Evolutionary conservation across 2,329 filamentous ascomycete genomes (phyloP), one percentile per base, ranked within the genome.

Genomic region (Cladosporium sp.): DNA sequence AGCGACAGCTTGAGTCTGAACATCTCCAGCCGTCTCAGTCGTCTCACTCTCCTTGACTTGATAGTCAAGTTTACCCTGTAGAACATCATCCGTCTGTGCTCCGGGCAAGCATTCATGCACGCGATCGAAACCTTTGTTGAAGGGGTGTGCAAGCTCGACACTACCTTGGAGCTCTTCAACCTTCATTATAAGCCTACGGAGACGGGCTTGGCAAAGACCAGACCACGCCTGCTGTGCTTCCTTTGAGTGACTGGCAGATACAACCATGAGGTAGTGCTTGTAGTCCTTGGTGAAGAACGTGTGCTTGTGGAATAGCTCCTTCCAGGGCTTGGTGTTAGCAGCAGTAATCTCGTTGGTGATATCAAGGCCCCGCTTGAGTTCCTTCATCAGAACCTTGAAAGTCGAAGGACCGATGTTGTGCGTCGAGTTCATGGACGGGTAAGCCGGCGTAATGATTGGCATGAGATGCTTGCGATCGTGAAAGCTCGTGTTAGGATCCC

Each of bases 381-480:
- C 95, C 56, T 89, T 85, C 70, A 92, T 86, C 74, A 99, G 93
- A 58, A 97, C 88, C 7, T 86, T 82, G 81, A 93, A 92, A 1
- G 93, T 96, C 0, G 94, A 98, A 69, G 87, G 83, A 3, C 91
- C 93, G 67, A 99, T 89, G 74, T 97, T 98, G 81, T 96, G 95
- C 0, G 95, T 98, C 1, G 95, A 90, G 77, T 95, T 98, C 93
- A 97, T 98, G 58, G 93, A 96, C 2, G 95, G 95, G 76, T 97
- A 98, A 0, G 95, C 93, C 1, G 95, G 95, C 1, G 95, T 99
- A 74, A 99, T 98, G 78, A 99, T 92, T 30, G 95, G 95, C 95
- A 99, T 99, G 61, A 97, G 82, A 78, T 98, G 94, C 70, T 88
- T 91, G 51, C 87, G 86, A 77, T 98, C 95, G 63, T 87, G 86